Conservation (phyloP, 148 eudicot species). For the Bassia scoparia region DNA sequence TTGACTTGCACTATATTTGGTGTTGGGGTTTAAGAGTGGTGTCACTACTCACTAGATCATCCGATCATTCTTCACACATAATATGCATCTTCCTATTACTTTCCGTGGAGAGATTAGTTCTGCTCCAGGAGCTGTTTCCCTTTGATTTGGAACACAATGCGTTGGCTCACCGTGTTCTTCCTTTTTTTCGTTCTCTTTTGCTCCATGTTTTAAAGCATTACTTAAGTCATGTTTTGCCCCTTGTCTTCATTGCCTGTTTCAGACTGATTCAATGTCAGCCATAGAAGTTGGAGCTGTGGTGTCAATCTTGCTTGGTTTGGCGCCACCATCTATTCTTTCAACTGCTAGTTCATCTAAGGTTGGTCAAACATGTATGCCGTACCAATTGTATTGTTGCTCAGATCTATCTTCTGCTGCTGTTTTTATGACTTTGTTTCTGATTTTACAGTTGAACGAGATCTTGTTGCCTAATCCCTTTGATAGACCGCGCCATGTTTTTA, state of each 20-base stretch:
- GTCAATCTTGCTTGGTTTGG: constrained; percentile 88
- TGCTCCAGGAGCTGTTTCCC: too few species aligned
- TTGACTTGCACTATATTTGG: too few species aligned
- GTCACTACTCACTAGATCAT: too few species aligned
- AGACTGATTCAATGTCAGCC: constrained; percentile 53
- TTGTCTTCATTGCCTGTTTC: constrained; percentile 11
- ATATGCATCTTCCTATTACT: too few species aligned
- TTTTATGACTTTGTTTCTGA: constrained; percentile 11
- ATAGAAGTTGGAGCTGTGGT: constrained; percentile 83
- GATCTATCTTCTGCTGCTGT: neutral
- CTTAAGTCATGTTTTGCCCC: neutral
- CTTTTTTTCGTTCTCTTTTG: neutral
- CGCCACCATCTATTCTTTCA: constrained; percentile 70
- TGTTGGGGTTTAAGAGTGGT: too few species aligned
- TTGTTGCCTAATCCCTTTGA: constrained; percentile 88
- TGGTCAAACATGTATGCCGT: constrained; percentile 4
- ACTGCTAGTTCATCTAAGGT: constrained; percentile 79
- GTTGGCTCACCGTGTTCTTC: neutral
- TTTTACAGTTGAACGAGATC: constrained; percentile 74
- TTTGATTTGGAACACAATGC: too few species aligned
- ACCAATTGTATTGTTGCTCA: constrained; percentile 2
- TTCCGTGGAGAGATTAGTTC: too few species aligned
- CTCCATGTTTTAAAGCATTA: neutral
- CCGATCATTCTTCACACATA: too few species aligned
- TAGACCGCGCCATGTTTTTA: constrained; percentile 76